Evolutionary conservation across 768 basidiomycete genomes (phyloP).

Genomic region (Lentinula raphanica): DNA sequence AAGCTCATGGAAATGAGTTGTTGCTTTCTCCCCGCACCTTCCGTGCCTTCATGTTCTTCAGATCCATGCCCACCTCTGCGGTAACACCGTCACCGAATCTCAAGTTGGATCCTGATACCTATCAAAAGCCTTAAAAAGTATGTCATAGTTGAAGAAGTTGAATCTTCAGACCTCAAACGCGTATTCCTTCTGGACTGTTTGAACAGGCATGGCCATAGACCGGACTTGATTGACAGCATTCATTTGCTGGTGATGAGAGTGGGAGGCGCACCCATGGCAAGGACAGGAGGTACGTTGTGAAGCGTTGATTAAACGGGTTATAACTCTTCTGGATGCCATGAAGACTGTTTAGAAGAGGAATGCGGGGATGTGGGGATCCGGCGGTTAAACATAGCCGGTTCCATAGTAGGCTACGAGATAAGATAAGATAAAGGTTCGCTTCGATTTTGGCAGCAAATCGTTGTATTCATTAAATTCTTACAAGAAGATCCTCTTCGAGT

Average conservation of each 20-base stretch:
- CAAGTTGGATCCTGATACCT: conserved; percentile 85
- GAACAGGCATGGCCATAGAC: conserved; percentile 73
- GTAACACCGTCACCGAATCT: conserved; percentile 90
- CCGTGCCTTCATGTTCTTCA: conserved; percentile 88
- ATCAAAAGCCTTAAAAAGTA: conserved; percentile 1
- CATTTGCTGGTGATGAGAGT: conserved; percentile 33
- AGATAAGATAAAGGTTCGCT: too few species aligned
- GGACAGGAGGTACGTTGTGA: conserved; percentile 73
- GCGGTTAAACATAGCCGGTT: too few species aligned
- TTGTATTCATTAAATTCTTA: too few species aligned
- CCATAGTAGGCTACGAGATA: too few species aligned
- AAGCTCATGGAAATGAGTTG: not conserved
- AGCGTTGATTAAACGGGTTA: conserved; percentile 70
- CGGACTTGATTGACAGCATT: conserved; percentile 59
- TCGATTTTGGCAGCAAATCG: too few species aligned
- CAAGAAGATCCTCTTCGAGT: too few species aligned
- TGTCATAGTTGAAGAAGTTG: not conserved
- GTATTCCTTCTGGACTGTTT: conserved; percentile 75
- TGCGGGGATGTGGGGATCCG: not conserved
- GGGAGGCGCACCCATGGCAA: conserved; percentile 63
- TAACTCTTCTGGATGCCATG: conserved; percentile 55
- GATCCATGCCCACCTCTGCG: conserved; percentile 86
- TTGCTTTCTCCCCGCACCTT: conserved; percentile 46
- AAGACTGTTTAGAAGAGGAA: not conserved
- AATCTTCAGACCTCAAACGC: conserved; percentile 68